A percentile compares a stretch with the other conserved stretches of the same genome.
phyloP scores from a whole-genome alignment of 345 rosid species.

The Diplotaxis tenuifolia region DNA sequence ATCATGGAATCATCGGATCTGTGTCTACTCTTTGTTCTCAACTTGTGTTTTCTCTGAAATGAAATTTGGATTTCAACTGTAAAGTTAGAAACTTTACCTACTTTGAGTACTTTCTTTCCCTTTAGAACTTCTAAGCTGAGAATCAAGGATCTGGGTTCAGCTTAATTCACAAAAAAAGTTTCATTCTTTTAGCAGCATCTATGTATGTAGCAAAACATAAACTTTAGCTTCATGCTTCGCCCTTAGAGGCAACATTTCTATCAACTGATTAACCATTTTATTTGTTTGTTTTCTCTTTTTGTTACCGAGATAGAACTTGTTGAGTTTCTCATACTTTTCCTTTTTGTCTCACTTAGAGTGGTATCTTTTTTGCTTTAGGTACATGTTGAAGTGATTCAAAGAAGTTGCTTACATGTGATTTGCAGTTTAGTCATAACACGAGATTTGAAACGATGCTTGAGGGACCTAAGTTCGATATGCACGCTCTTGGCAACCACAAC shows the following conservation, averaged over 20 bases:
- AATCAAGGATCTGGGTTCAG: constrained; percentile 16
- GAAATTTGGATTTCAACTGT: constrained; percentile 8
- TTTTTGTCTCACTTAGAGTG: not conserved
- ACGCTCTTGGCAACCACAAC: constrained; percentile 40
- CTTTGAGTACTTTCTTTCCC: not conserved
- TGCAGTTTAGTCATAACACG: constrained; percentile 1
- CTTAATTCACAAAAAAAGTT: not conserved
- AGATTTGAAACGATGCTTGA: constrained; percentile 35
- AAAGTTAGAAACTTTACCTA: constrained; percentile 6
- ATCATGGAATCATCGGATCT: constrained; percentile 31
- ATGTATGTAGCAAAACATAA: not conserved
- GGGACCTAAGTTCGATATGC: constrained; percentile 44
- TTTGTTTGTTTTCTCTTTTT: not conserved
- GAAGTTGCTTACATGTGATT: constrained; percentile 7
- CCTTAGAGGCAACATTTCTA: not conserved
- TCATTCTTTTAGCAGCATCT: not conserved
- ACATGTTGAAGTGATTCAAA: constrained; percentile 15
- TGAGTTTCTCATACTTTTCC: not conserved
- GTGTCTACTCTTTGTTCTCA: constrained; percentile 13
- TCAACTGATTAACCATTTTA: not conserved
- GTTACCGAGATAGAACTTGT: not conserved
- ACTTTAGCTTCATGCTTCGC: not conserved
- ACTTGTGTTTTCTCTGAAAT: not conserved
- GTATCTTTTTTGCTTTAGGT: constrained; percentile 20
- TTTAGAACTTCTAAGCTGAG: constrained; percentile 6